A percentile compares a stretch with the other conserved stretches of the same genome.
phyloP scores from a whole-genome alignment of 106 monocot species.

The Xerophyta viscosa region DNA sequence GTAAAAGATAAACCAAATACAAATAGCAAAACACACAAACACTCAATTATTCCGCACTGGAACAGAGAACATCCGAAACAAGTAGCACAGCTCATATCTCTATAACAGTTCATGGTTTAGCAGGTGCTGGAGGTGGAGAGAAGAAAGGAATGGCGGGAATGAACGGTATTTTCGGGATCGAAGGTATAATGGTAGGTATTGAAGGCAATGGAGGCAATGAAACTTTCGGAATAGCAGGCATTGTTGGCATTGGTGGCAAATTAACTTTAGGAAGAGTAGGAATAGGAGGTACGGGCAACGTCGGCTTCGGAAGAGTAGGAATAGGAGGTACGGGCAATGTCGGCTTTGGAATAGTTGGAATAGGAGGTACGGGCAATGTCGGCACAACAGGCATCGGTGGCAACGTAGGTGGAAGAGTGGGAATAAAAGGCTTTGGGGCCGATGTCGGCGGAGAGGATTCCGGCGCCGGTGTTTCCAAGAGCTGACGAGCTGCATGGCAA shows the following conservation, averaged over 20 bases:
- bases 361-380: background rate
- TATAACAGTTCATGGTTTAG: background rate
- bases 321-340: background rate
- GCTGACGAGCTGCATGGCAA: background rate
- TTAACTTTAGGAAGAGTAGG: background rate
- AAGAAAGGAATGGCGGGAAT: constrained; percentile 4
- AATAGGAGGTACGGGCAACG: background rate
- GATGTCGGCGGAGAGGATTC: background rate
- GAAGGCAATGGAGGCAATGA: background rate
- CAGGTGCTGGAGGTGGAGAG: background rate
- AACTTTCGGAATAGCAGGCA: background rate
- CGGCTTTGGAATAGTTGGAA: too few relatives aligned
- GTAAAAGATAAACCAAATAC: too few relatives aligned
- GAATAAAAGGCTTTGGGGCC: too few relatives aligned
- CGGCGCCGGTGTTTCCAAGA: background rate
- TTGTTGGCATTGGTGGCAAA: constrained; percentile 1
- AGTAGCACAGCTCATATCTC: too few relatives aligned
- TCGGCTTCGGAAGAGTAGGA: constrained; percentile 1
- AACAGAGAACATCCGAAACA: too few relatives aligned
- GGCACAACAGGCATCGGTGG: background rate
- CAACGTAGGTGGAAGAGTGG: background rate
- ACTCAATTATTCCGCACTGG: too few relatives aligned
- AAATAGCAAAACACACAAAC: too few relatives aligned
- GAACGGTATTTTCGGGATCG: background rate
- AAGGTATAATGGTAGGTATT: background rate